Evolutionary conservation across 2,329 filamentous ascomycete genomes (phyloP).

Genomic region (Pseudocercospora fuligena): DNA sequence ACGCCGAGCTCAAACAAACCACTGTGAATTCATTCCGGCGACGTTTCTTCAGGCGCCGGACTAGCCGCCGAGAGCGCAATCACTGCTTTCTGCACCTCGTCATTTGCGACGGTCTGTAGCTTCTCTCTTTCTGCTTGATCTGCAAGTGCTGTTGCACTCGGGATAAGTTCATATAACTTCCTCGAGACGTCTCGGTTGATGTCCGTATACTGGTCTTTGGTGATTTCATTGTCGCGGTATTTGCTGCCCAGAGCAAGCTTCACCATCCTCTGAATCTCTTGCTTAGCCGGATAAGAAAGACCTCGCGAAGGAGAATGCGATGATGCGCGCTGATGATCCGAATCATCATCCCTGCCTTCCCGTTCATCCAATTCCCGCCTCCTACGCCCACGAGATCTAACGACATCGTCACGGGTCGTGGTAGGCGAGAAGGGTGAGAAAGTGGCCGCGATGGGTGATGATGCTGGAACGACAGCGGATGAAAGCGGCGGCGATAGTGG

Average conservation of each 20-base stretch:
- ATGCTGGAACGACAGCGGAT: constrained; percentile 73
- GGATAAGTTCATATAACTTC: constrained; percentile 76
- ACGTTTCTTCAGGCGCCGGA: constrained; percentile 11
- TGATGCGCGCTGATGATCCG: constrained; percentile 19
- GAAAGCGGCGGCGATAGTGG: constrained; percentile 73
- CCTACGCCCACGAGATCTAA: constrained; percentile 29
- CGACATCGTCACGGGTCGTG: constrained; percentile 33
- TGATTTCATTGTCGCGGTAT: constrained; percentile 78
- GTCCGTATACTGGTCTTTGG: constrained; percentile 85
- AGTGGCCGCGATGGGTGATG: constrained; percentile 67
- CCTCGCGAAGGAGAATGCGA: constrained; percentile 41
- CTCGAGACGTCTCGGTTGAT: constrained; percentile 92
- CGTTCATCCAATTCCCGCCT: constrained; percentile 30
- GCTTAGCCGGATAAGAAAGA: constrained; percentile 82
- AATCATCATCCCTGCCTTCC: constrained; percentile 32
- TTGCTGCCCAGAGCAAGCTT: constrained; percentile 79
- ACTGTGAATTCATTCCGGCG: constrained; percentile 10
- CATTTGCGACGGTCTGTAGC: constrained; percentile 76
- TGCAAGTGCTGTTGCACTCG: constrained; percentile 57
- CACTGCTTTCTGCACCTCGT: constrained; percentile 79
- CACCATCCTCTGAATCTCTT: constrained; percentile 87
- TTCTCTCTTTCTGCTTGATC: constrained; percentile 68
- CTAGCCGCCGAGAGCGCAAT: constrained; percentile 35
- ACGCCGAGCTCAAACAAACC: constrained; percentile 11
- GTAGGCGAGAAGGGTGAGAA: constrained; percentile 63